A percentile compares a stretch with the other conserved stretches of the same genome.
phyloP scores from a whole-genome alignment of 495 filamentous ascomycete genomes.

The Penicillium canariense region DNA sequence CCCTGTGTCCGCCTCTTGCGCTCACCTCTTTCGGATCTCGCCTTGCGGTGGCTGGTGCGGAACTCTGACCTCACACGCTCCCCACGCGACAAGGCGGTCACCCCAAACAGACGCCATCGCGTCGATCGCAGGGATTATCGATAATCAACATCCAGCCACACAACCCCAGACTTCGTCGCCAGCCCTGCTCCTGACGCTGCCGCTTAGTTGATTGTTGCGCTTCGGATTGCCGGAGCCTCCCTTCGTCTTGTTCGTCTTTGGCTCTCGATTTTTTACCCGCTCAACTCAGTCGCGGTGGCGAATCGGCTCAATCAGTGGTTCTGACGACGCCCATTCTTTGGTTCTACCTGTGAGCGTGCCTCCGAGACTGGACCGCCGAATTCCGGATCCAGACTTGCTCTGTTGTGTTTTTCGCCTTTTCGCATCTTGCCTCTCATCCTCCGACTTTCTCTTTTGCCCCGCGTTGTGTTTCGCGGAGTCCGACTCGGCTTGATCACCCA shows the following conservation, averaged over 20 bases:
- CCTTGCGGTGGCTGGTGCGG: constrained; percentile 2
- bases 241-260: neutral
- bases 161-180: constrained; percentile 10
- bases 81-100: constrained; percentile 38
- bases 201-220: neutral
- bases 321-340: constrained; percentile 29
- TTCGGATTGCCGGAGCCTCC: constrained; percentile 7
- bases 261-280: constrained; percentile 5
- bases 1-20: neutral
- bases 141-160: constrained; percentile 36
- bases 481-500: neutral
- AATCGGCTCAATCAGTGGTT: constrained; percentile 28
- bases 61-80: constrained; percentile 19
- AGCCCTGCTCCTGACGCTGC: neutral
- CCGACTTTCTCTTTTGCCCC: constrained; percentile 13
- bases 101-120: constrained; percentile 36
- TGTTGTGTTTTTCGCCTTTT: constrained; percentile 27
- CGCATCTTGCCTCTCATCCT: constrained; percentile 23
- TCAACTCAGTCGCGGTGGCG: constrained; percentile 35
- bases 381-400: constrained; percentile 26
- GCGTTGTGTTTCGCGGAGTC: constrained; percentile 12
- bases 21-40: neutral
- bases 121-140: constrained; percentile 36
- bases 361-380: constrained; percentile 29
- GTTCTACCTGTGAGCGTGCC: constrained; percentile 33